phyloP scores from a whole-genome alignment of 495 filamentous ascomycete genomes.

The Penicillium antarcticum region DNA sequence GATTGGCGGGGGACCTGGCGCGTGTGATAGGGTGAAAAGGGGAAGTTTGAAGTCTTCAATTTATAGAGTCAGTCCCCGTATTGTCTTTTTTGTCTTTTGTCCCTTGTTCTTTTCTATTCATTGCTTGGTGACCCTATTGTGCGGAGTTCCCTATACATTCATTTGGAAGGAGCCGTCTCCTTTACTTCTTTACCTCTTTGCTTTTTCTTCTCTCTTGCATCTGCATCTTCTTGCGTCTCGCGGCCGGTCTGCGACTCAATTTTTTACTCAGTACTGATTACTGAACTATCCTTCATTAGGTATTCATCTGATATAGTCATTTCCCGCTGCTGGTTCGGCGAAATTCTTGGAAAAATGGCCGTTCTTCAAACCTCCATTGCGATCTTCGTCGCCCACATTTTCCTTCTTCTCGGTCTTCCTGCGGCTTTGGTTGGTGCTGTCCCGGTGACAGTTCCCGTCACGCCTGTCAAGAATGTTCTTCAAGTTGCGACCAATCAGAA shows the following conservation, averaged over 20 bases:
- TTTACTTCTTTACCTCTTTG: not conserved
- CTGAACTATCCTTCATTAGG: conserved; percentile 25
- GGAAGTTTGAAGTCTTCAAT: conserved; percentile 4
- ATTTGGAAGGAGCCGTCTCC: conserved; percentile 1
- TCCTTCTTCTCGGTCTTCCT: conserved; percentile 36
- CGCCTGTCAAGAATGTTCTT: conserved; percentile 13
- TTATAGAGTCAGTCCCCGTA: not conserved
- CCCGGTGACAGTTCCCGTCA: conserved; percentile 38
- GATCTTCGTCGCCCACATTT: conserved; percentile 33
- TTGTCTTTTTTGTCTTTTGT: not conserved
- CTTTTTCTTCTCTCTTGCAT: conserved; percentile 5
- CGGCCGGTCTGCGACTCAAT: conserved; percentile 13
- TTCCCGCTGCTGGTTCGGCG: conserved; percentile 38
- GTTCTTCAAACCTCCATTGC: conserved; percentile 22
- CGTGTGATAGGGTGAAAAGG: conserved; percentile 17
- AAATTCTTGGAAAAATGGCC: conserved; percentile 28
- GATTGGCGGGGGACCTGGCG: conserved; percentile 25
- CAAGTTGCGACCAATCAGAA: conserved; percentile 12
- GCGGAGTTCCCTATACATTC: not conserved
- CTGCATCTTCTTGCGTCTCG: conserved; percentile 11
- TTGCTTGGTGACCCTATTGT: not conserved
- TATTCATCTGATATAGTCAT: not conserved
- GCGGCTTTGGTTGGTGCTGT: conserved; percentile 40
- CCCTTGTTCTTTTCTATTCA: not conserved
- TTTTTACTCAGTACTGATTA: conserved; percentile 29